Conservation (phyloP, 129 eudicot species). For the Chrysanthemum lavandulifolium region DNA sequence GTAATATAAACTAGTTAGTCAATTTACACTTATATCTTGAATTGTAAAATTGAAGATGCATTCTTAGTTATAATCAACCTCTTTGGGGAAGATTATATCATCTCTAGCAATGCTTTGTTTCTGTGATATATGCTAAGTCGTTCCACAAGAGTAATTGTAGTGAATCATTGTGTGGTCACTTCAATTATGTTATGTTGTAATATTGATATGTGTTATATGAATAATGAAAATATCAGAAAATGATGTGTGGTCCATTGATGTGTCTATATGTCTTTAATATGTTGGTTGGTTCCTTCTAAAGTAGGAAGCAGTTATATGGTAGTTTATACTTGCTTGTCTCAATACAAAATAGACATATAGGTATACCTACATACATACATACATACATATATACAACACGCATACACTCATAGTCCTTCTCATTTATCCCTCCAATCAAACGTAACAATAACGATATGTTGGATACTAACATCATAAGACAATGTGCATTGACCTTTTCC, state of each 20-base stretch:
- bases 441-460: neutral
- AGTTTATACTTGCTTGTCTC: conserved; percentile 45
- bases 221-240: conserved; percentile 34
- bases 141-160: conserved; percentile 25
- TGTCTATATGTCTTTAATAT: conserved; percentile 39
- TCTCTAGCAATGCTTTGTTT: conserved; percentile 34
- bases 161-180: conserved; percentile 41
- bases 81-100: conserved; percentile 26
- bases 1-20: conserved; percentile 7
- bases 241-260: conserved; percentile 46
- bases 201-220: conserved; percentile 30
- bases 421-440: conserved; percentile 5
- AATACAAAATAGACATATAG: neutral
- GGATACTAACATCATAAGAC: neutral
- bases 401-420: neutral
- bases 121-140: conserved; percentile 32
- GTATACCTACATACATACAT: neutral
- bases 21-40: neutral
- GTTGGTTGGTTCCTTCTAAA: conserved; percentile 48
- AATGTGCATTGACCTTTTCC: neutral
- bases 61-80: conserved; percentile 23
- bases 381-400: neutral
- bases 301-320: conserved; percentile 37
- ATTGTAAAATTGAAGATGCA: conserved; percentile 15
- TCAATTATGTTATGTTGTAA: conserved; percentile 27